A percentile compares a stretch with the other conserved stretches of the same genome.
phyloP scores from a whole-genome alignment of 306 rosid genomes.

The Sechiopsis laciniata region DNA sequence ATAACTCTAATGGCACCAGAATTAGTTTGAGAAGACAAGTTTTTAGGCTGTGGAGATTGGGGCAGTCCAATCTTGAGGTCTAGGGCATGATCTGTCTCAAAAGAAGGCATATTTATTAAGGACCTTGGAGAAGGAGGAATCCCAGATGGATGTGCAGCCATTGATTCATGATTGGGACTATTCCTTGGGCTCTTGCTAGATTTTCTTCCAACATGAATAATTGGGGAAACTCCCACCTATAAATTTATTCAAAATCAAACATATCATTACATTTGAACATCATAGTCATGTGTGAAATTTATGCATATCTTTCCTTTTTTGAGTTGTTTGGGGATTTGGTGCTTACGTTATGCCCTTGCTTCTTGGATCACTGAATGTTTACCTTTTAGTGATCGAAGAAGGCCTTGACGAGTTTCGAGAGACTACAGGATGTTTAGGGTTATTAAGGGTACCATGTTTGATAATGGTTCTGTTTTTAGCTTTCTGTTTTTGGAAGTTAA shows the following conservation, averaged over 20 bases:
- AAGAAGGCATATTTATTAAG: not conserved
- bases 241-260: not conserved
- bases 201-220: constrained; percentile 9
- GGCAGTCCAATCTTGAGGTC: constrained; percentile 43
- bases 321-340: too few species aligned
- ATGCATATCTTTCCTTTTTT: too few species aligned
- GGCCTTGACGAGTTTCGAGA: too few species aligned
- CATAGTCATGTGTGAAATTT: too few species aligned
- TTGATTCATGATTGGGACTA: constrained; percentile 5
- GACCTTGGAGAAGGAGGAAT: constrained; percentile 40
- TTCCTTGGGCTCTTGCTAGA: constrained; percentile 20
- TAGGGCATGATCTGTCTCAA: constrained; percentile 28
- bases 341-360: too few species aligned
- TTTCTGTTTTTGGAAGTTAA: too few species aligned
- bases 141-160: constrained; percentile 36
- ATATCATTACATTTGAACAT: not conserved
- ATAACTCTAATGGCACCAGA: constrained; percentile 39
- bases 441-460: too few species aligned
- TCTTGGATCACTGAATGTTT: too few species aligned
- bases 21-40: constrained; percentile 23
- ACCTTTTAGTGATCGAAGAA: too few species aligned
- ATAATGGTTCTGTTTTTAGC: too few species aligned
- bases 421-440: too few species aligned
- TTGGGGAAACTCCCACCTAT: constrained; percentile 30
- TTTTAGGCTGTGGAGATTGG: constrained; percentile 26